Evolutionary conservation across 2,329 filamentous ascomycete genomes (phyloP), one percentile per base, ranked within the genome.

Genomic region (Fusarium liriodendri): DNA sequence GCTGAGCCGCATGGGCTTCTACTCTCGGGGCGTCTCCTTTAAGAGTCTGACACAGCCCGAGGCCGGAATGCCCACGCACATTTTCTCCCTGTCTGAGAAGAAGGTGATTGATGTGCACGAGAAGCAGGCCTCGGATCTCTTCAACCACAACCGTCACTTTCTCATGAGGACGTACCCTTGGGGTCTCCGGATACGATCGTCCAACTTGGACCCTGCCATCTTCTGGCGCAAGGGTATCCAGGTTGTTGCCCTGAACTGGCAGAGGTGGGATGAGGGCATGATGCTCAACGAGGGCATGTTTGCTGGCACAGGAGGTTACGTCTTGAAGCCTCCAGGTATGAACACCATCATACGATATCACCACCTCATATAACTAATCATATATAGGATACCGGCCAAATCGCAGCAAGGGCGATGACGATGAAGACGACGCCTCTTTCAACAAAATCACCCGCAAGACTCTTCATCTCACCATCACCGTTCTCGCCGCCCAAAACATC

Each of bases 241-340:
- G 82, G 92, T 98, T 76, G 95, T 97, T 2, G 95, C 95, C 0
- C 86, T 98, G 70, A 98, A 98, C 83, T 98, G 95, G 94, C 95
- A 98, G 82, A 92, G 92, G 70, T 92, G 93, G 82, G 95, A 98
- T 78, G 93, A 94, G 76, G 95, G 94, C 35, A 97, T 97, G 92
- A 98, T 98, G 96, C 88, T 98, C 16, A 98, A 98, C 79, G 92
- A 97, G 79, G 95, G 91, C 76, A 97, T 97, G 94, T 98, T 98
- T 82, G 89, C 91, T 2, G 93, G 92, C 13, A 94, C 93, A 0
- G 88, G 88, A n/a, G 95, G 95, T 25, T 98, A 95, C 85, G 91
- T 97, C 2, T 86, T 97, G 45, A 98, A 98, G 82, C 95, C 95
- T 0, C 84, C 89, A 72, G 94, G 93, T 87, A 79, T 50, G 78